Conservation (phyloP, 257 asterid genomes). For the Solanum etuberosum region DNA sequence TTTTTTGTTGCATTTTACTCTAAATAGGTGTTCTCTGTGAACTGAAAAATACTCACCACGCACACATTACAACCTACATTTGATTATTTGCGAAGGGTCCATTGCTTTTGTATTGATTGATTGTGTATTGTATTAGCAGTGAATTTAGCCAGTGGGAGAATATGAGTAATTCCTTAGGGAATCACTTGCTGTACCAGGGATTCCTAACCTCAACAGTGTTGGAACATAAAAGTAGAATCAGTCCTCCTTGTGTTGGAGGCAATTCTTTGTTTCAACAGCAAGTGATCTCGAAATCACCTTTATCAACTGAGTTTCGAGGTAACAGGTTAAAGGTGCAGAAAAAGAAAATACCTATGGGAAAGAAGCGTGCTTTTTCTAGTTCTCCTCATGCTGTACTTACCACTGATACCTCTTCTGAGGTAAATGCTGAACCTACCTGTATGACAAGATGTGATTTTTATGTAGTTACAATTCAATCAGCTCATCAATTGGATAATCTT, state of each 20-base stretch:
- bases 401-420: slow-evolving; percentile 52
- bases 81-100: background rate
- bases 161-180: slow-evolving; percentile 75
- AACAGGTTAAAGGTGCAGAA: slow-evolving; percentile 30
- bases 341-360: slow-evolving; percentile 45
- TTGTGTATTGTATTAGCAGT: slow-evolving; percentile 1
- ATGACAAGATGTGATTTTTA: background rate
- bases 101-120: background rate
- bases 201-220: slow-evolving; percentile 43
- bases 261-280: slow-evolving; percentile 53
- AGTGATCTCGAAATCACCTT: slow-evolving; percentile 55
- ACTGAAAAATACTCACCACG: background rate
- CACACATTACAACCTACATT: background rate
- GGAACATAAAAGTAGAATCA: slow-evolving; percentile 53
- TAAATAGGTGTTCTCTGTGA: background rate
- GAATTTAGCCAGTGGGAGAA: slow-evolving; percentile 5
- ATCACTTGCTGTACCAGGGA: slow-evolving; percentile 68
- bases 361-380: slow-evolving; percentile 22
- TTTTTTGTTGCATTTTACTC: background rate
- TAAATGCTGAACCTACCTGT: slow-evolving; percentile 6
- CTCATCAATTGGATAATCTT: background rate
- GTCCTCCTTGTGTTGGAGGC: slow-evolving; percentile 47
- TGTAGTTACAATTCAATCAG: background rate
- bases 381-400: slow-evolving; percentile 56
- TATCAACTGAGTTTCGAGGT: slow-evolving; percentile 51